phyloP scores from a whole-genome alignment of 2,329 filamentous ascomycete genomes.

The Penicillium griseofulvum region DNA sequence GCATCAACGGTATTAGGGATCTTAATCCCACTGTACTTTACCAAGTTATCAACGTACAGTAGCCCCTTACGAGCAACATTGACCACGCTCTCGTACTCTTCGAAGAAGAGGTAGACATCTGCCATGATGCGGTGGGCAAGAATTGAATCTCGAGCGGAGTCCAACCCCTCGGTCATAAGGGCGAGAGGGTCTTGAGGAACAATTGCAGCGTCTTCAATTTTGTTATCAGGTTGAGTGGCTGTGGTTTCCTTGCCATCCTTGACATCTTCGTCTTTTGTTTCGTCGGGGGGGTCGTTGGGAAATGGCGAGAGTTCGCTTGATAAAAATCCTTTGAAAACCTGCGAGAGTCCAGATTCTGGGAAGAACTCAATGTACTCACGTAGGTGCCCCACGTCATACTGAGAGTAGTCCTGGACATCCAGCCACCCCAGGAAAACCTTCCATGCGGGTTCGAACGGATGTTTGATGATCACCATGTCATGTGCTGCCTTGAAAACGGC shows the following conservation, averaged over 20 bases:
- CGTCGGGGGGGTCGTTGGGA: conserved; percentile 52
- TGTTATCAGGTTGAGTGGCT: conserved; percentile 34
- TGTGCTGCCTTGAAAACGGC: conserved; percentile 74
- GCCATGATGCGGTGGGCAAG: conserved; percentile 80
- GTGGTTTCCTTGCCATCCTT: background rate
- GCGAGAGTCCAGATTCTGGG: conserved; percentile 75
- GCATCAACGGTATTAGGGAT: conserved; percentile 71
- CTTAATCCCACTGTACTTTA: conserved; percentile 63
- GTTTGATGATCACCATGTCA: conserved; percentile 95
- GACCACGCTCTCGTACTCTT: conserved; percentile 79
- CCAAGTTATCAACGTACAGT: conserved; percentile 58
- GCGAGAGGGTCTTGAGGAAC: conserved; percentile 76
- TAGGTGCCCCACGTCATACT: conserved; percentile 75
- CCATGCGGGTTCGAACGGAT: conserved; percentile 88
- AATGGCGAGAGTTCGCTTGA: conserved; percentile 83
- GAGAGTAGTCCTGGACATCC: conserved; percentile 69
- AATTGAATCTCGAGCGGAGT: conserved; percentile 63
- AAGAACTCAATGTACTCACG: conserved; percentile 81
- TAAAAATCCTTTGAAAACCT: conserved; percentile 78
- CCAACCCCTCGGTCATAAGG: conserved; percentile 73
- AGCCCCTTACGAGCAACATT: conserved; percentile 76
- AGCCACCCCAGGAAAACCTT: conserved; percentile 86
- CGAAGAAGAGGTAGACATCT: conserved; percentile 78
- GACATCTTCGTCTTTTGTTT: conserved; percentile 37
- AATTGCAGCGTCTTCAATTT: conserved; percentile 1